A percentile compares a stretch with the other conserved stretches of the same genome.
These are phyloP conservation scores for Globisporangium mamillatum DNA, from an alignment of 352 stramenopile species.

Conservation along the genomic window DNA sequence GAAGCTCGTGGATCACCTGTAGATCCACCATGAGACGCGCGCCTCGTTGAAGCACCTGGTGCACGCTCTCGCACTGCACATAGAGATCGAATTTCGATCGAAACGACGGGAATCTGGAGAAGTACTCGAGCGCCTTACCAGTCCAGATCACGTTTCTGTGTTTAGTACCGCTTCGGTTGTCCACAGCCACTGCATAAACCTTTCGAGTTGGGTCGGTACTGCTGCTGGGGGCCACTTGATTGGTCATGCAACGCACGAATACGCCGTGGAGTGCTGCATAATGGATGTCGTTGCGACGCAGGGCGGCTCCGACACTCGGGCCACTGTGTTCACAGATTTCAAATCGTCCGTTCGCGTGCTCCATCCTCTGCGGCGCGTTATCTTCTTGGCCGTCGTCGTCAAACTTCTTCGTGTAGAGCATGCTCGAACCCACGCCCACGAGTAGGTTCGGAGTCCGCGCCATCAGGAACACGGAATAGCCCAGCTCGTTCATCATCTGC, in stretches of 20 bases:
- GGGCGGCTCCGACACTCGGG: not conserved
- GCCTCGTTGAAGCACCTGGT: not conserved
- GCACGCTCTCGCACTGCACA: conserved; percentile 4
- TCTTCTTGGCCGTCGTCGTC: not conserved
- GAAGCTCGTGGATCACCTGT: not conserved
- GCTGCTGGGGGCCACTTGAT: not conserved
- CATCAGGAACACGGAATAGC: conserved; percentile 4
- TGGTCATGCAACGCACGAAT: not conserved
- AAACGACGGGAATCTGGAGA: conserved; percentile 1
- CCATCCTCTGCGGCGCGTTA: not conserved
- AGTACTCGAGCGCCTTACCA: not conserved
- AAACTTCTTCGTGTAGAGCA: conserved; percentile 4
- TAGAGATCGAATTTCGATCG: conserved; percentile 8
- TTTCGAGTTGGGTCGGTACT: not conserved
- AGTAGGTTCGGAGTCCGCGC: not conserved
- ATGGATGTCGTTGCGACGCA: conserved; percentile 3
- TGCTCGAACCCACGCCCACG: not conserved
- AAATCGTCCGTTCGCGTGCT: not conserved
- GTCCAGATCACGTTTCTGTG: not conserved
- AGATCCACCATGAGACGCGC: conserved; percentile 3
- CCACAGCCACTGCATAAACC: not conserved
- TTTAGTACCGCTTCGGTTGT: not conserved
- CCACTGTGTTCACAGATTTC: conserved; percentile 1
- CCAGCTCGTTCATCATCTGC: conserved; percentile 5
- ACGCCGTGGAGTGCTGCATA: conserved; percentile 4